Evolutionary conservation across 176 grass and related monocot genomes (phyloP).

Genomic region (Carex myosuroides): DNA sequence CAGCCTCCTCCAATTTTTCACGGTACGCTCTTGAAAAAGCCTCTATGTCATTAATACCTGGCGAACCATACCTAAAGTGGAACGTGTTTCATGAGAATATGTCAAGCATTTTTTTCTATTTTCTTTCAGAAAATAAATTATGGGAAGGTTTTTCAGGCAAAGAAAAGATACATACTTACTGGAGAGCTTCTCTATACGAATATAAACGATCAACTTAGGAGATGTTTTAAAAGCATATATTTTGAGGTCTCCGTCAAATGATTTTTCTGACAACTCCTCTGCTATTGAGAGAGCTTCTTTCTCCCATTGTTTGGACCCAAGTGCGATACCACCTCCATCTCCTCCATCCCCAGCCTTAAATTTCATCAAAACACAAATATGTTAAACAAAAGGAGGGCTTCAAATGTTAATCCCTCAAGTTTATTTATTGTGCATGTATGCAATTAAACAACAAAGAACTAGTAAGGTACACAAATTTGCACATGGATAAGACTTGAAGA

Average conservation of each 20-base stretch:
- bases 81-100: constrained; percentile 29
- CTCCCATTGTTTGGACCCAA: constrained; percentile 77
- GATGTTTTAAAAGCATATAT: constrained; percentile 89
- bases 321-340: constrained; percentile 76
- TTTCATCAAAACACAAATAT: constrained; percentile 16
- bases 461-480: background rate
- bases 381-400: background rate
- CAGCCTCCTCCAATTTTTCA: constrained; percentile 62
- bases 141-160: background rate
- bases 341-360: constrained; percentile 78
- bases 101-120: background rate
- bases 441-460: background rate
- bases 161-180: constrained; percentile 42
- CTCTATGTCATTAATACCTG: constrained; percentile 85
- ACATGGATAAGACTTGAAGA: background rate
- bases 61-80: constrained; percentile 75
- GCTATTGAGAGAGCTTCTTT: constrained; percentile 79
- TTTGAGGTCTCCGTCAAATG: constrained; percentile 60
- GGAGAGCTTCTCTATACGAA: constrained; percentile 94
- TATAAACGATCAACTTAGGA: constrained; percentile 44
- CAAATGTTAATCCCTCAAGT: constrained; percentile 4
- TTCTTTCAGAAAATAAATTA: background rate
- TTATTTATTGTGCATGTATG: background rate
- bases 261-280: constrained; percentile 48
- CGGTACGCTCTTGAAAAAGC: constrained; percentile 71